Evolutionary conservation across 1,139 yeast species (phyloP).

Genomic region (Yamadazyma sp.): DNA sequence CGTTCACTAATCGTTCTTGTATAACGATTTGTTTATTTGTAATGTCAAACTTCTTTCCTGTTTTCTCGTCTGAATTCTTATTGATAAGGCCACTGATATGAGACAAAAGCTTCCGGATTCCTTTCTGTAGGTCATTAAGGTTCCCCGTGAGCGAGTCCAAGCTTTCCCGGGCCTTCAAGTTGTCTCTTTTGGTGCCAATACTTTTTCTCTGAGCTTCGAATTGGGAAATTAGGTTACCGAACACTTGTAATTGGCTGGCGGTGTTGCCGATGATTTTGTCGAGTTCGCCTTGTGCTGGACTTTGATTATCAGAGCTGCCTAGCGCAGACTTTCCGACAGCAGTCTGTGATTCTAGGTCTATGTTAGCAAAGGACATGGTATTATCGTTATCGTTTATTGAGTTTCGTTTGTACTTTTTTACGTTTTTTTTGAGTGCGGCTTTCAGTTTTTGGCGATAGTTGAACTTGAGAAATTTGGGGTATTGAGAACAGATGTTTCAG

Average conservation of each 20-base stretch:
- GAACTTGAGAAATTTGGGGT: neutral
- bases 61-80: conserved; percentile 24
- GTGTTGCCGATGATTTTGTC: conserved; percentile 35
- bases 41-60: conserved; percentile 18
- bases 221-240: conserved; percentile 49
- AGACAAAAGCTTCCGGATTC: conserved; percentile 31
- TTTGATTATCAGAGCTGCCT: conserved; percentile 7
- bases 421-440: neutral
- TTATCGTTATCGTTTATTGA: neutral
- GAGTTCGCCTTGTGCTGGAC: conserved; percentile 22
- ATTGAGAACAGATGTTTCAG: too few species aligned
- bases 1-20: conserved; percentile 39
- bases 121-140: conserved; percentile 31
- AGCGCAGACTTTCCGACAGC: conserved; percentile 9
- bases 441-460: neutral
- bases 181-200: conserved; percentile 60
- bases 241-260: conserved; percentile 45
- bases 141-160: conserved; percentile 33
- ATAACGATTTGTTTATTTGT: conserved; percentile 41
- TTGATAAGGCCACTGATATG: conserved; percentile 34
- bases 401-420: neutral
- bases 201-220: conserved; percentile 50
- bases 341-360: conserved; percentile 56
- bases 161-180: conserved; percentile 34
- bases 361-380: conserved; percentile 60